Percentiles rank a stretch among this genome's conserved stretches.
Evolutionary conservation across 306 rosid genomes (phyloP).

Genomic region (Pyrus pyrifolia): DNA sequence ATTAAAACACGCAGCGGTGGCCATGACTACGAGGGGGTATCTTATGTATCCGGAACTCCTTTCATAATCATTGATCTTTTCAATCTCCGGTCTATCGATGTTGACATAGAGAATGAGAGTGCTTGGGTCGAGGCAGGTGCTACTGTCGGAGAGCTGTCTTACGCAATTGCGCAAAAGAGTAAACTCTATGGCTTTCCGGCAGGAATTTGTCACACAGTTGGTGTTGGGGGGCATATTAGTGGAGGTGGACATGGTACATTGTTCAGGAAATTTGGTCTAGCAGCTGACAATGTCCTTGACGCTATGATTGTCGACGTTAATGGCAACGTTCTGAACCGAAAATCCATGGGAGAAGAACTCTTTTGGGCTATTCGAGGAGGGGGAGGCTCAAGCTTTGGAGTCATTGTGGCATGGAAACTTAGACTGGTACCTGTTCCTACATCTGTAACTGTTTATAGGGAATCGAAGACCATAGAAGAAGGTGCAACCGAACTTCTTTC

Average conservation of each 20-base stretch:
- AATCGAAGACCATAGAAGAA: constrained; percentile 38
- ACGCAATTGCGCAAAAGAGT: neutral
- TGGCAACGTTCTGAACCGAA: constrained; percentile 40
- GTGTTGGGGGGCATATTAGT: neutral
- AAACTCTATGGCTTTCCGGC: neutral
- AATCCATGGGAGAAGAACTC: constrained; percentile 54
- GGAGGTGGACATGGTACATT: neutral
- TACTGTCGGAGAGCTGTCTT: neutral
- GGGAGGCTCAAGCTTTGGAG: constrained; percentile 62
- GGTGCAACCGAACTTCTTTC: constrained; percentile 36
- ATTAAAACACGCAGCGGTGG: neutral
- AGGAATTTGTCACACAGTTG: neutral
- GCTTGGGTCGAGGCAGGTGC: neutral
- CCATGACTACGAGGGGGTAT: constrained; percentile 26
- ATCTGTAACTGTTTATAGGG: constrained; percentile 41
- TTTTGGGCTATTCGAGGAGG: constrained; percentile 53
- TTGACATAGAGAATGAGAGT: neutral
- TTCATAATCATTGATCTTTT: neutral
- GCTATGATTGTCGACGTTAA: constrained; percentile 41
- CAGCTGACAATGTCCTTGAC: constrained; percentile 55
- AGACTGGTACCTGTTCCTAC: constrained; percentile 49
- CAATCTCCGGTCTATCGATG: neutral
- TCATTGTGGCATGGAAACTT: constrained; percentile 55
- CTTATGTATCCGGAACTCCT: neutral
- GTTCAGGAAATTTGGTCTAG: constrained; percentile 51